Percentiles rank a stretch among this genome's conserved stretches.
Evolutionary conservation across 331 rosid genomes (phyloP).

Genomic region (Acacia pycnantha): DNA sequence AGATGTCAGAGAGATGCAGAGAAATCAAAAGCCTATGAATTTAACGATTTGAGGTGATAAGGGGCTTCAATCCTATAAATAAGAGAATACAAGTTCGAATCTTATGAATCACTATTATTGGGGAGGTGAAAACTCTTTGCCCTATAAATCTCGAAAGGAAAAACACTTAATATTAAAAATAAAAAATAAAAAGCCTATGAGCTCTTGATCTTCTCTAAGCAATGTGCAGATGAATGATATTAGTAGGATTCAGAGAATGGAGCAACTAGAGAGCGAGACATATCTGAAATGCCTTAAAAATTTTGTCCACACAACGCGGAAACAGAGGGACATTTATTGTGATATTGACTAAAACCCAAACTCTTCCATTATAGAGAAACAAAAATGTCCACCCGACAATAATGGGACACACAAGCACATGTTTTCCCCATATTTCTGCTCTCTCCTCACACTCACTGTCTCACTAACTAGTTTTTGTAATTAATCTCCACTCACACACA

Average conservation of each 20-base stretch:
- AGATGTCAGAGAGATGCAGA: neutral
- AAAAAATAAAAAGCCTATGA: neutral
- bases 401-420: neutral
- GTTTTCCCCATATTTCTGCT: neutral
- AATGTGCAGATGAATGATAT: neutral
- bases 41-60: too few relatives aligned
- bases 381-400: constrained; percentile 3
- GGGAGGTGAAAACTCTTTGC: too few relatives aligned
- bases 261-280: neutral
- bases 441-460: constrained; percentile 29
- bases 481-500: neutral
- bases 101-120: accelerated
- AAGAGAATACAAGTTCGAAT: too few relatives aligned
- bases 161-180: too few relatives aligned
- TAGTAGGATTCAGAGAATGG: neutral
- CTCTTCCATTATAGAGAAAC: neutral
- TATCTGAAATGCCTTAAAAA: neutral
- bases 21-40: neutral
- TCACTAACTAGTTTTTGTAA: neutral
- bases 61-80: accelerated
- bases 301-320: neutral
- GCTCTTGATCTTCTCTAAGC: neutral
- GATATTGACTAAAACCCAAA: constrained; percentile 5
- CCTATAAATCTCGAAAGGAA: accelerated
- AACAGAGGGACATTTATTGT: neutral